Base-by-base conservation (phyloP, 257 asterid species). In the Craterostigma plantagineum region DNA sequence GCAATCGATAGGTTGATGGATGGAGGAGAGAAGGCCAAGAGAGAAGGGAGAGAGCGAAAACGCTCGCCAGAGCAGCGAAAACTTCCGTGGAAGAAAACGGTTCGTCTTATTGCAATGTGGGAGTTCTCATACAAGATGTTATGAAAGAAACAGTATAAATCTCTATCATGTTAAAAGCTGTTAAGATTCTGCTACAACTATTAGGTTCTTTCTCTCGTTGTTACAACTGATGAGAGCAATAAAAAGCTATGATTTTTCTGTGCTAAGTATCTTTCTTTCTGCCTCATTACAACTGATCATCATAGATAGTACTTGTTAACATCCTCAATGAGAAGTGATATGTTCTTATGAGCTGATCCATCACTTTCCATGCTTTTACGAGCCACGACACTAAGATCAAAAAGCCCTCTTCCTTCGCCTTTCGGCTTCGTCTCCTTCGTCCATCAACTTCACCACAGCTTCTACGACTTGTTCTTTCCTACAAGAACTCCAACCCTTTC, bases 361-460 rank as follows among this genome's bases (percentile, higher is more conserved):
- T 11, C 27, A 14, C 1, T 10, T 15, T 42, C 27, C 11, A 42
- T 23, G 16, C 11, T 7, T 14, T 7, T 42, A 9, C 18, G 16
- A 14, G 46, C 46, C 8, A 9, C 14, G 16, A 9, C 46, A 8
- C 46, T 23, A 2, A 42, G 18, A 4, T 3, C 46, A 3, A 9
- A n/a, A 8, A 0, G 46, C 46, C 27, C 27, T 42, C 11, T 42
- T 42, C 46, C 46, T 42, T 5, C 18, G 6, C 12, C 16, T 4
- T 40, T n/a, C n/a, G n/a, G n/a, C n/a, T n/a, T n/a, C n/a, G n/a
- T 40, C 44, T 40, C 44, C 44, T n/a, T 11, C 46, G 18, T 15
- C 46, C 46, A 42, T 42, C 46, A 14, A n/a, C 27, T 11, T 42
- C 46, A 6, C 46, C 8, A 42, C 11, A 11, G 27, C 46, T 1